phyloP scores from a whole-genome alignment of 2,329 filamentous ascomycete genomes.

The Cladosporium sp. region DNA sequence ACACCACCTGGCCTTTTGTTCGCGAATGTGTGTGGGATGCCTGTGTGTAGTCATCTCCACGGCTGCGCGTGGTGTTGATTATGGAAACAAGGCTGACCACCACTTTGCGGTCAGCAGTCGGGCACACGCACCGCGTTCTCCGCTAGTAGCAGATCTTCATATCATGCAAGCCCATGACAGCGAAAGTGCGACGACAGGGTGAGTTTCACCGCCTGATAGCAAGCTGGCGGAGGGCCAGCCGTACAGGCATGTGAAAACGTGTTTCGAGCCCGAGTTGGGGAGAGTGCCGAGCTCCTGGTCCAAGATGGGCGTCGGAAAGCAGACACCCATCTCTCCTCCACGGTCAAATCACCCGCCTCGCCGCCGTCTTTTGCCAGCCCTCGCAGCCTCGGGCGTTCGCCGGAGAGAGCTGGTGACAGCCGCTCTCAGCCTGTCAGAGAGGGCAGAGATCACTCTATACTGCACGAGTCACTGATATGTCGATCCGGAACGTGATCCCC shows the following conservation, averaged over 20 bases:
- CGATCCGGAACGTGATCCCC: conserved; percentile 2
- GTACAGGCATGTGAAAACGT: conserved; percentile 12
- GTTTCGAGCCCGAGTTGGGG: neutral
- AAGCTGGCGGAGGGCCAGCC: neutral
- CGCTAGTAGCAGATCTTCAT: conserved; percentile 9
- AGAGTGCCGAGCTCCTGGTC: neutral
- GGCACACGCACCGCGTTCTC: neutral
- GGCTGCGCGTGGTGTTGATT: neutral
- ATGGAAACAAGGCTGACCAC: conserved; percentile 13
- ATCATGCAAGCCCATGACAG: neutral
- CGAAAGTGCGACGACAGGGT: neutral
- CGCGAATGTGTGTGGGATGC: conserved; percentile 1
- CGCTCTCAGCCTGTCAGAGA: conserved; percentile 3
- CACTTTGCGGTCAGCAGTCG: conserved; percentile 5
- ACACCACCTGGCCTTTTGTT: neutral
- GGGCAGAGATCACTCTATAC: neutral
- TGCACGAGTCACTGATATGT: neutral
- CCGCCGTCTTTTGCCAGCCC: neutral
- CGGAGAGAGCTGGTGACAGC: conserved; percentile 10
- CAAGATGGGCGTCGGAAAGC: neutral
- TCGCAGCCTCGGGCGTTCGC: conserved; percentile 5
- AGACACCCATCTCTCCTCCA: neutral
- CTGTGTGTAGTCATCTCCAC: conserved; percentile 3
- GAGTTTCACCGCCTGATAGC: conserved; percentile 1
- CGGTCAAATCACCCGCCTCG: neutral